A percentile compares a stretch with the other conserved stretches of the same genome.
Evolutionary conservation across 1,139 yeast genomes (phyloP).

Genomic region (Yamadazyma spencermartinsiae): DNA sequence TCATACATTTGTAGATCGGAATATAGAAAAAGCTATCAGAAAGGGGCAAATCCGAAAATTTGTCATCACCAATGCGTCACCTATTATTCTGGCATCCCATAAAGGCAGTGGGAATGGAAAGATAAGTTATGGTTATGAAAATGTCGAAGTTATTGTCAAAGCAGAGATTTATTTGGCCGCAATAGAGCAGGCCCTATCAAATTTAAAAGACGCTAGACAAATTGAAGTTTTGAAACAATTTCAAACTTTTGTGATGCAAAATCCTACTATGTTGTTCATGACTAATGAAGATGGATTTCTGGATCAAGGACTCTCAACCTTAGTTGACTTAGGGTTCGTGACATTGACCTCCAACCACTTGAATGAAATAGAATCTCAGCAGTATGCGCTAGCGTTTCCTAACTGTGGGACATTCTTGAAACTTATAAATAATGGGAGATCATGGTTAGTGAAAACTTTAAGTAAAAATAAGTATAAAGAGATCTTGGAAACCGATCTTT

Average conservation of each 20-base stretch:
- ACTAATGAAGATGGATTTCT: slow-evolving; percentile 23
- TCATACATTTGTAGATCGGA: slow-evolving; percentile 46
- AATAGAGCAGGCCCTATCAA: slow-evolving; percentile 12
- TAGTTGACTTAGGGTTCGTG: slow-evolving; percentile 55
- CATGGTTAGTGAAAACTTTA: slow-evolving; percentile 51
- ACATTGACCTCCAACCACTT: slow-evolving; percentile 53
- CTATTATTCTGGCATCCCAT: slow-evolving; percentile 42
- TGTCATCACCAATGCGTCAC: slow-evolving; percentile 46
- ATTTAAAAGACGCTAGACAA: slow-evolving; percentile 1
- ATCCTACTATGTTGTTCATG: slow-evolving; percentile 36
- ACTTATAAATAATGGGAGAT: slow-evolving; percentile 46
- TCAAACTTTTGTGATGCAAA: slow-evolving; percentile 20
- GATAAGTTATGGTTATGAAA: slow-evolving; percentile 47
- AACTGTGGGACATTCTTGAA: slow-evolving; percentile 58
- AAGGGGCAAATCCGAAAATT: slow-evolving; percentile 38
- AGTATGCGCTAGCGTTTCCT: slow-evolving; percentile 58
- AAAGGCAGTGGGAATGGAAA: slow-evolving; percentile 33
- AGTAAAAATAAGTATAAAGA: slow-evolving; percentile 51
- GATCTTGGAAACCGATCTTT: slow-evolving; percentile 49
- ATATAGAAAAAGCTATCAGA: slow-evolving; percentile 35
- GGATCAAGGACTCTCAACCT: slow-evolving; percentile 26
- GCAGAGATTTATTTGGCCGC: slow-evolving; percentile 23
- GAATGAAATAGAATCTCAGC: slow-evolving; percentile 45
- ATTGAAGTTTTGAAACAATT: slow-evolving; percentile 23
- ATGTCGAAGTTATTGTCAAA: slow-evolving; percentile 40